Conservation (phyloP, 2,329 filamentous ascomycete species). For the Venturia effusa region DNA sequence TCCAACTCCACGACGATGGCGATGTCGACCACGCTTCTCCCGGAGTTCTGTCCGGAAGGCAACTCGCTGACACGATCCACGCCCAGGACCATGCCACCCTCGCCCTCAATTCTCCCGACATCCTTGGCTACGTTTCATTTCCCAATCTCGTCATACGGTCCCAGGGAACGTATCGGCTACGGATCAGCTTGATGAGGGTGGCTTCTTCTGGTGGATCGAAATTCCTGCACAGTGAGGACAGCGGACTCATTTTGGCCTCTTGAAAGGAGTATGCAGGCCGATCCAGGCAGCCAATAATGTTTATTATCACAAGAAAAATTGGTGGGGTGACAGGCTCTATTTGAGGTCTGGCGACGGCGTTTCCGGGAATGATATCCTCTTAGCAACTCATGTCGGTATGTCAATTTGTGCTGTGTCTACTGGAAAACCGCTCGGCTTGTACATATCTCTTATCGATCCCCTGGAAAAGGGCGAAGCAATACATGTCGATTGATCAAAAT, state of each 20-base stretch:
- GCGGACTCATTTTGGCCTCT: background rate
- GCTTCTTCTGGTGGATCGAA: background rate
- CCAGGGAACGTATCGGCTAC: background rate
- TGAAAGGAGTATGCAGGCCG: background rate
- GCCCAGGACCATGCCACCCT: background rate
- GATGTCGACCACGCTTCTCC: background rate
- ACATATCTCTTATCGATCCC: conserved; percentile 1
- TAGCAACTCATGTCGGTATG: conserved; percentile 1
- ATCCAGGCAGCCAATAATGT: background rate
- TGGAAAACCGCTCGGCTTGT: background rate
- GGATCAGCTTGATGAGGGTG: background rate
- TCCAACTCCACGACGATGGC: background rate
- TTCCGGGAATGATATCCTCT: background rate
- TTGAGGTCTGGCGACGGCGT: background rate
- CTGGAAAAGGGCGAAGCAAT: background rate
- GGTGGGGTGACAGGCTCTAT: background rate
- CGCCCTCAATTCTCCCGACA: background rate
- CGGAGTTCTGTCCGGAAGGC: background rate
- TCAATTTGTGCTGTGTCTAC: background rate
- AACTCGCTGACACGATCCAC: conserved; percentile 7
- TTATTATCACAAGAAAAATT: background rate
- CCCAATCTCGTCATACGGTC: conserved; percentile 2
- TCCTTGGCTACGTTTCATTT: conserved; percentile 9
- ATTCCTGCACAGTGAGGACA: background rate
- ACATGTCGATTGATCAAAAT: background rate